These are phyloP conservation scores for Psidium friedrichsthalianum DNA, from an alignment of 345 rosid species.

Conservation along the genomic window DNA sequence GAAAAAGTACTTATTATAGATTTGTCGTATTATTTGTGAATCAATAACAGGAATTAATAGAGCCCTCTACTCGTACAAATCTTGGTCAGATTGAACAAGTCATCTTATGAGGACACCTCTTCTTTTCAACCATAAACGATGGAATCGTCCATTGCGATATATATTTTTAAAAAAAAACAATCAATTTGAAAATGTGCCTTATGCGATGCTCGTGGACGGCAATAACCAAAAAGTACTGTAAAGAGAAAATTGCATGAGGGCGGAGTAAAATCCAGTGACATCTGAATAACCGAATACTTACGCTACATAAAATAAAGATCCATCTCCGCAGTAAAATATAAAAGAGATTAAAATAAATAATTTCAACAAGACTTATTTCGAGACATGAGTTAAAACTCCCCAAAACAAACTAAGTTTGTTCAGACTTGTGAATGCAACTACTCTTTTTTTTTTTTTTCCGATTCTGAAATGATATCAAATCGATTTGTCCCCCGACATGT, in stretches of 20 bases:
- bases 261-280: neutral
- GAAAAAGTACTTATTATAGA: neutral
- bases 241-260: neutral
- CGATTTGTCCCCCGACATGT: neutral
- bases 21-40: neutral
- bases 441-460: neutral
- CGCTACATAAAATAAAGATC: neutral
- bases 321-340: neutral
- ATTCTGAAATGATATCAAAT: neutral
- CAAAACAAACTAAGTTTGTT: too few relatives aligned
- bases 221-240: fast-evolving
- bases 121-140: too few relatives aligned
- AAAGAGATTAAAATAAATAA: neutral
- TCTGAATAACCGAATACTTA: neutral
- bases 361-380: neutral
- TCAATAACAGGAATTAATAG: neutral
- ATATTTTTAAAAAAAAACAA: too few relatives aligned
- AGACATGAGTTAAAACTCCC: neutral
- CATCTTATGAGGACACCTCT: neutral
- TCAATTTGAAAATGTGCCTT: too few relatives aligned
- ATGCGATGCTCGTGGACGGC: neutral
- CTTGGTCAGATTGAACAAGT: neutral
- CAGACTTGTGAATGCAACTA: neutral
- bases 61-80: neutral
- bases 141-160: too few relatives aligned